Base-by-base conservation (phyloP, 2,329 filamentous ascomycete species). In the Albophoma yamanashiensis region DNA sequence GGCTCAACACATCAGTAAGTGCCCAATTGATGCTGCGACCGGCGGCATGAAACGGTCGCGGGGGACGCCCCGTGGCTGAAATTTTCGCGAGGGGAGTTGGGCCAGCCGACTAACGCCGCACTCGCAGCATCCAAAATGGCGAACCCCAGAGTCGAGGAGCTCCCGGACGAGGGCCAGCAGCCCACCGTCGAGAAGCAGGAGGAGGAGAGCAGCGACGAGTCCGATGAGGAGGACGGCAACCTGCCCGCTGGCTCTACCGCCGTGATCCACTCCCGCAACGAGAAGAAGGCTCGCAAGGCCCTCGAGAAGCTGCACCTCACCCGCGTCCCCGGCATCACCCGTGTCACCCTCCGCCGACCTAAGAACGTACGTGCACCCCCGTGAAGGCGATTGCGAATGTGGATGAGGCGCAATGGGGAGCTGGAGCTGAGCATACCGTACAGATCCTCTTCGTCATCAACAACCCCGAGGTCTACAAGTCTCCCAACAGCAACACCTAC, bases 261-360 rank as follows among this genome's bases (percentile, higher is more conserved):
- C 73, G 86, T 94, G 71, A 88, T 99, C 74, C 93, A 97, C 86
- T 96, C 91, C 75, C 92, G 94, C 79, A 97, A 97, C 82, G 94
- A 99, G 89, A 99, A 99, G 90, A 99, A 99, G 88, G 95, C 94
- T 71, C 89, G 94, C 81, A 99, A 99, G 87, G 92, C 92, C 73
- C 96, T 99, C 76, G 90, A 92, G 78, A 99, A 99, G 88, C 87
- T 97, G 74, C 92, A 96, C 76, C 83, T 99, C 75, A 94, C 91
- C 84, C 92, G 93, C 74, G 89, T 99, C 69, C 89, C 90, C 73
- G 95, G 94, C 75, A 99, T 99, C 79, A 99, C 94, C 73, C 89
- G 94, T 75, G 95, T 99, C 72, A 99, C 95, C 68, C 87, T 99
- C 74, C 90, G 94, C 80, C 86, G 95, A 78, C 95, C 95, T 72